These are phyloP conservation scores for Cerioporus squamosus DNA, from an alignment of 1,284 basidiomycete species.

Conservation along the genomic window DNA sequence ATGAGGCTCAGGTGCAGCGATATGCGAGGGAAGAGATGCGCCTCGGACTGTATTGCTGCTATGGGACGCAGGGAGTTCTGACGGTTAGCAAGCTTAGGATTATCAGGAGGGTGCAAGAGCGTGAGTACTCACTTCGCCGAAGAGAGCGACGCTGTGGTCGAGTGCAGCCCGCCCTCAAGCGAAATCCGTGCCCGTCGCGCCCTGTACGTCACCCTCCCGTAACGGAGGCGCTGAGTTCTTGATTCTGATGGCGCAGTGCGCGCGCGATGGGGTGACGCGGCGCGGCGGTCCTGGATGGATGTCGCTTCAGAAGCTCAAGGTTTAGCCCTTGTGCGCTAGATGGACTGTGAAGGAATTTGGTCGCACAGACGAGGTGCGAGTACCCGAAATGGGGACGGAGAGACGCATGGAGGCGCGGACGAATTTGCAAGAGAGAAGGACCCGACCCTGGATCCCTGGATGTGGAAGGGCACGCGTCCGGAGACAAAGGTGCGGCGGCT, in stretches of 20 bases:
- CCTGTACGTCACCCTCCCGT: conserved; percentile 12
- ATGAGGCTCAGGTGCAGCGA: too few relatives aligned
- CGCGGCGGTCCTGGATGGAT: not conserved
- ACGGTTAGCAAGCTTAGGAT: not conserved
- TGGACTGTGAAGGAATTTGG: too few relatives aligned
- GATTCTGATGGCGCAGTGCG: conserved; percentile 2
- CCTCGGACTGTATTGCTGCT: too few relatives aligned
- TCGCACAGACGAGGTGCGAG: too few relatives aligned
- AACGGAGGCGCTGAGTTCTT: not conserved
- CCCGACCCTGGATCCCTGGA: not conserved
- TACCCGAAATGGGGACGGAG: not conserved
- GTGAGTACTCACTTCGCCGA: not conserved
- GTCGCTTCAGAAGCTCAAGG: not conserved
- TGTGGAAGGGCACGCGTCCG: not conserved
- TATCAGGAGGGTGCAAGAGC: not conserved
- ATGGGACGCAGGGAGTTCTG: not conserved
- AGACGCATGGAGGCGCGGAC: not conserved
- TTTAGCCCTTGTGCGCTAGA: too few relatives aligned
- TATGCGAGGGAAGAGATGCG: too few relatives aligned
- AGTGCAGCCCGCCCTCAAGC: not conserved
- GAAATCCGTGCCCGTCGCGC: conserved; percentile 7
- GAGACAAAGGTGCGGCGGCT: conserved; percentile 1
- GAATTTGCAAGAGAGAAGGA: not conserved
- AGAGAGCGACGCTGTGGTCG: not conserved
- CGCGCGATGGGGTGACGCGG: not conserved